Evolutionary conservation across 345 rosid species (phyloP), one percentile per base, ranked within the genome.

Genomic region (Garcia nutans): DNA sequence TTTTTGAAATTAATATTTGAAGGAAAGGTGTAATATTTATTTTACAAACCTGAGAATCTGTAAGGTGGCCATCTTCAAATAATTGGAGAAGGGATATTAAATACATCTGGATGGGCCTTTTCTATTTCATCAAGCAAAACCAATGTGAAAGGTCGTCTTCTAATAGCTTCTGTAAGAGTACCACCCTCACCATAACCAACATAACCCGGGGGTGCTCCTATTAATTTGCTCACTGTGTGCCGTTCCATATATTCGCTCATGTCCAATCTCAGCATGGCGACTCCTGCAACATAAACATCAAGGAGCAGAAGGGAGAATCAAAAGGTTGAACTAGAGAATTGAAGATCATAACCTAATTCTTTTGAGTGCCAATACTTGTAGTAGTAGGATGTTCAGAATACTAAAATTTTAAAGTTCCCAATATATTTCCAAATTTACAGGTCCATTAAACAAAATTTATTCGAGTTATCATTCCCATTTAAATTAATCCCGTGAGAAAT

Each of bases 181-280:
- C 98, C 99, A 17, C 97, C 99, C 81, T 93, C 97, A 80, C 90
- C 99, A 79, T 82, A 90, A 57, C 98, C 98, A 68, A 92, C 90
- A 78, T 96, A 96, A 76, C 99, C 99, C 0, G 98, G 98, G 57
- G 99, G 99, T 68, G 98, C 86, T 47, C 99, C 99, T 63, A 96
- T 90, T 82, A 96, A 78, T 83, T 96, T 96, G 86, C 98, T 96
- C 72, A 96, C 97, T 7, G 96, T 88, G 82, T 90, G 97, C 50
- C 98, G 93, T 89, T 96, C 99, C 99, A 96, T 96, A 79, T 90
- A 96, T 83, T 96, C 99, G 71, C 99, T 96, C 99, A 96, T 96
- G 89, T 96, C 99, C 86, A 96, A 78, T 83, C 99, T 88, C 81
- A 96, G 85, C 96, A 96, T 91, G 22, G 98, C 41, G 88, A 89